These are phyloP conservation scores for Aurantiochytrium sp. DNA, from an alignment of 108 stramenopile genomes.

Conservation along the genomic window DNA sequence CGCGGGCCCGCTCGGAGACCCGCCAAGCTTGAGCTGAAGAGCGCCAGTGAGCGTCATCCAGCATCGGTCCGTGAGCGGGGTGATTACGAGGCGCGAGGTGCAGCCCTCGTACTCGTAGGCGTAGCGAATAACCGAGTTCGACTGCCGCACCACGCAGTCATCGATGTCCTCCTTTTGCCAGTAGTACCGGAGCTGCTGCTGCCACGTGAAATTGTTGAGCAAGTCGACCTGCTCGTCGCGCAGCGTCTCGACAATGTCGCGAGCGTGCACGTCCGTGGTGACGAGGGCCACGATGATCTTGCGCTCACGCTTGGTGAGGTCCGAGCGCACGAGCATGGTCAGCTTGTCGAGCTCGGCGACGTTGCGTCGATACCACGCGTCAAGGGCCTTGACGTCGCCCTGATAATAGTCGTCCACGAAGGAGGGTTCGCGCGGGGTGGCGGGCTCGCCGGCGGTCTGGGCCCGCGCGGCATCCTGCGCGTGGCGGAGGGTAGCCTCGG, in stretches of 20 bases:
- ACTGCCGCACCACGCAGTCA: constrained; percentile 39
- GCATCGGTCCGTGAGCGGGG: constrained; percentile 63
- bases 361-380: constrained; percentile 44
- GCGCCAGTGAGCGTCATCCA: constrained; percentile 63
- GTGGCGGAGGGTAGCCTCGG: constrained; percentile 45
- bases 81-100: constrained; percentile 54
- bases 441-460: background rate
- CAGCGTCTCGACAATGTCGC: constrained; percentile 52
- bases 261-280: constrained; percentile 58
- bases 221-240: constrained; percentile 38
- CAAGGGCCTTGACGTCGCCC: background rate
- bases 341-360: constrained; percentile 54
- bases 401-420: background rate
- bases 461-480: background rate
- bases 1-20: constrained; percentile 53
- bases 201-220: constrained; percentile 51
- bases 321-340: constrained; percentile 48
- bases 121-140: constrained; percentile 42
- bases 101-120: constrained; percentile 59
- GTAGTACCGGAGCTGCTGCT: constrained; percentile 54
- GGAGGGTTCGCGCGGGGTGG: background rate
- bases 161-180: constrained; percentile 35
- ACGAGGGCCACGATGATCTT: constrained; percentile 55
- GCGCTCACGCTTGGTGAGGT: constrained; percentile 54
- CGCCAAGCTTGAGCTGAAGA: constrained; percentile 52